Conservation (phyloP, 768 basidiomycete species). For the Cystobasidium tubakii region DNA sequence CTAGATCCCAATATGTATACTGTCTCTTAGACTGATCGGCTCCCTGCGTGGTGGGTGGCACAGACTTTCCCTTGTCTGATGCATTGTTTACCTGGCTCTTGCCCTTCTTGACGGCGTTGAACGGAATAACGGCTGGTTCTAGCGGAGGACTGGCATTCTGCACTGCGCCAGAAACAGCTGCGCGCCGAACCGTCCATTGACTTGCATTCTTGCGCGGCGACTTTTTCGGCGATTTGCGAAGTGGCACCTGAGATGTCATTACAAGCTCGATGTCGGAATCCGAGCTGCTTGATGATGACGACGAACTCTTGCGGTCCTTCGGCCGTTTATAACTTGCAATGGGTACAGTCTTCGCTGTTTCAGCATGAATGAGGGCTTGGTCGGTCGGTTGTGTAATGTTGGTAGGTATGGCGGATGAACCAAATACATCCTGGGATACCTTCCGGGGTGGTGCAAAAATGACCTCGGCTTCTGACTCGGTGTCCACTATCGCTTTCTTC, state of each 20-base stretch:
- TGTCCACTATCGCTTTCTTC: not conserved
- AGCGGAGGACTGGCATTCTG: not conserved
- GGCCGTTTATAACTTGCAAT: not conserved
- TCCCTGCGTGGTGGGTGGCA: not conserved
- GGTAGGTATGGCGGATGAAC: not conserved
- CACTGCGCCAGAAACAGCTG: not conserved
- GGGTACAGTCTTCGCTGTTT: not conserved
- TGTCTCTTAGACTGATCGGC: not conserved
- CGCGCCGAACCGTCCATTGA: not conserved
- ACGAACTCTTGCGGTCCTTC: not conserved
- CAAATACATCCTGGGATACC: not conserved
- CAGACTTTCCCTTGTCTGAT: not conserved
- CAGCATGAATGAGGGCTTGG: not conserved
- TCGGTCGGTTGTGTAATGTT: not conserved
- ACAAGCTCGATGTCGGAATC: slow-evolving; percentile 26
- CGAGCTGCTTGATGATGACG: slow-evolving; percentile 1
- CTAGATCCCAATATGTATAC: not conserved
- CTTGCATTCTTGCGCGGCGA: not conserved
- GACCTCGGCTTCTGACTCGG: not conserved
- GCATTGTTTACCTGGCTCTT: not conserved
- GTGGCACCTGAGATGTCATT: not conserved
- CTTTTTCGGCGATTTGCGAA: slow-evolving; percentile 16
- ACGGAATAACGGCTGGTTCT: not conserved
- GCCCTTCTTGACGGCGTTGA: not conserved
- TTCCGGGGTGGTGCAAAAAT: not conserved